phyloP scores from a whole-genome alignment of 306 rosid genomes.

The Mimosa pudica region DNA sequence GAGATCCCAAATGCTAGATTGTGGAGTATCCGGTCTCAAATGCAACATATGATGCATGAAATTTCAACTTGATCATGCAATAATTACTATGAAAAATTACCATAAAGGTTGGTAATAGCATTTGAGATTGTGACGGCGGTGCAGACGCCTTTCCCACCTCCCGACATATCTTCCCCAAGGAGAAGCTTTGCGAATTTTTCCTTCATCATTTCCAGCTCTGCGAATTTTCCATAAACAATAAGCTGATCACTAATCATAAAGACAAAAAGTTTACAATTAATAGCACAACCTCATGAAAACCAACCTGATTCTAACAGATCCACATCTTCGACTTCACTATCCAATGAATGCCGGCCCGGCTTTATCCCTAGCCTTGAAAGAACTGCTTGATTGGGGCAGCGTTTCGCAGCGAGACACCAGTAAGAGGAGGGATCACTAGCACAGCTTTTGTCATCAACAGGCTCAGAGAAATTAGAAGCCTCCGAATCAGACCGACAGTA shows the following conservation, averaged over 20 bases:
- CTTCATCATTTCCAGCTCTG: conserved; percentile 83
- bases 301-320: conserved; percentile 67
- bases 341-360: conserved; percentile 38
- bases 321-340: conserved; percentile 55
- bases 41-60: background rate
- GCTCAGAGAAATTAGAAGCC: conserved; percentile 69
- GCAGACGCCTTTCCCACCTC: conserved; percentile 93
- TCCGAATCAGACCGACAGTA: conserved; percentile 67
- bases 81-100: conserved; percentile 40
- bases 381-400: conserved; percentile 43
- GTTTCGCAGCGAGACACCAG: conserved; percentile 48
- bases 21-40: background rate
- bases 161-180: conserved; percentile 97
- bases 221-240: conserved; percentile 26
- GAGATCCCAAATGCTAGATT: background rate
- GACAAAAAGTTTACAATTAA: conserved; percentile 3
- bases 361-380: conserved; percentile 59
- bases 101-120: conserved; percentile 91
- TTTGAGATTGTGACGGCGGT: conserved; percentile 96
- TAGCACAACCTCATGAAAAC: conserved; percentile 23
- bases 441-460: conserved; percentile 55
- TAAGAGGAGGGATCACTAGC: conserved; percentile 66
- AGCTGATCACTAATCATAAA: background rate
- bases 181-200: conserved; percentile 91
- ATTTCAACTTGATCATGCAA: background rate